Evolutionary conservation across 2,329 filamentous ascomycete species (phyloP).

Genomic region (Claviceps lovelessii): DNA sequence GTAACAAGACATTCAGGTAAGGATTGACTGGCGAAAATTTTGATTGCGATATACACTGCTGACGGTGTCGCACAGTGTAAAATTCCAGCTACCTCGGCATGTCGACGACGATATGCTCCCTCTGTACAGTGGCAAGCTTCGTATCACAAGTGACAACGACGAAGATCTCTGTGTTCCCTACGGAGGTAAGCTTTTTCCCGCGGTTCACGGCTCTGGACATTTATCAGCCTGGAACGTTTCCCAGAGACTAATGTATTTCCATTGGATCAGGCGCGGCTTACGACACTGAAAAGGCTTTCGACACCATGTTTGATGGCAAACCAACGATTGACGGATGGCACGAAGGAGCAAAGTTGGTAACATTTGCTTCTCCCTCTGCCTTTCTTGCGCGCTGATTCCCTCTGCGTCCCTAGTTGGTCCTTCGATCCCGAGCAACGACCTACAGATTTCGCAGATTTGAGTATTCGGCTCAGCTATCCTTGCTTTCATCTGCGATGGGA

Average conservation of each 20-base stretch:
- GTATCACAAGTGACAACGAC: conserved; percentile 24
- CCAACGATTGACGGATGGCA: conserved; percentile 9
- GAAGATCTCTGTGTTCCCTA: conserved; percentile 30
- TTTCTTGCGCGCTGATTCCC: neutral
- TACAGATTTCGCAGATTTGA: conserved; percentile 18
- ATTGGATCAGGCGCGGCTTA: conserved; percentile 19
- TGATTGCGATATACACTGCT: neutral
- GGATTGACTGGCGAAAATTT: neutral
- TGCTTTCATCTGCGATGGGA: conserved; percentile 23
- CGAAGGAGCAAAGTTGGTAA: conserved; percentile 7
- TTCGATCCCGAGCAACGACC: conserved; percentile 16
- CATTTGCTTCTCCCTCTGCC: neutral
- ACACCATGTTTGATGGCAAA: conserved; percentile 20
- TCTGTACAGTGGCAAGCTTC: conserved; percentile 30
- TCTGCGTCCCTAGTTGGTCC: conserved; percentile 15
- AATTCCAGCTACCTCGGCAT: conserved; percentile 15
- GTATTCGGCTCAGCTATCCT: conserved; percentile 16
- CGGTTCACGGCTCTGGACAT: no score
- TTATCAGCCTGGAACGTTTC: neutral
- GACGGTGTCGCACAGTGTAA: conserved; percentile 11
- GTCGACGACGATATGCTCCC: conserved; percentile 23
- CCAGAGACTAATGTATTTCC: neutral
- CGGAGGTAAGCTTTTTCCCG: conserved; percentile 14
- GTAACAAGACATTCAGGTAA: conserved; percentile 16
- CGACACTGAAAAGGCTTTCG: conserved; percentile 25